phyloP scores from a whole-genome alignment of 495 filamentous ascomycete genomes.

The Geopyxis carbonaria region DNA sequence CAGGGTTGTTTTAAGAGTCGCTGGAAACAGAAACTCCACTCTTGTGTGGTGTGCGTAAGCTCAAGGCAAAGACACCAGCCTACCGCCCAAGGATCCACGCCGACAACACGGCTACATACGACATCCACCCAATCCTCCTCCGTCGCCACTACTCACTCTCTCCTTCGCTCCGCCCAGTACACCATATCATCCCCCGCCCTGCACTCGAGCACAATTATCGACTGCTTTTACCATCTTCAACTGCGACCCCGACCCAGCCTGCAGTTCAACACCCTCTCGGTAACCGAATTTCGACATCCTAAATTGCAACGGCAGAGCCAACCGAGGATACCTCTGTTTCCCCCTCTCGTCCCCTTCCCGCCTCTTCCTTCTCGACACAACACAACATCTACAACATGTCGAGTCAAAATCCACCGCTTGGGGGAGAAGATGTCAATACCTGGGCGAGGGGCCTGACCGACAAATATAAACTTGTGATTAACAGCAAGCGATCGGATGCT shows the following conservation, averaged over 20 bases:
- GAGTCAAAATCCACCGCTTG: conserved; percentile 3
- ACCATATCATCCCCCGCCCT: neutral
- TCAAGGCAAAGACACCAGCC: neutral
- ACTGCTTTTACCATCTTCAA: neutral
- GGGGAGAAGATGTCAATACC: conserved; percentile 3
- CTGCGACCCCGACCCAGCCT: neutral
- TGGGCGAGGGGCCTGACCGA: conserved; percentile 21
- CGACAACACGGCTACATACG: neutral
- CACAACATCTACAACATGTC: conserved; percentile 3
- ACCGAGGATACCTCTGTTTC: neutral
- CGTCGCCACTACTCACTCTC: too few relatives aligned
- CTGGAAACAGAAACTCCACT: conserved; percentile 8
- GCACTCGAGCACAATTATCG: too few relatives aligned
- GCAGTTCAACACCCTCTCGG: neutral
- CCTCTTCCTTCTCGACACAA: neutral
- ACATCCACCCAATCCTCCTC: too few relatives aligned
- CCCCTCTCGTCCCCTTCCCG: neutral
- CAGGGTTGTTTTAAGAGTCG: too few relatives aligned
- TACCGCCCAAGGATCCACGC: conserved; percentile 3
- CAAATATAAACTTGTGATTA: conserved; percentile 17
- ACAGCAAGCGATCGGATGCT: conserved; percentile 19
- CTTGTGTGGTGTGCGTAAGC: conserved; percentile 6
- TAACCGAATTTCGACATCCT: neutral
- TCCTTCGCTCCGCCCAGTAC: neutral
- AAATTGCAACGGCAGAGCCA: neutral